Percentiles rank a stretch among this genome's conserved stretches.
These are phyloP conservation scores for Colletotrichum tamarilloi DNA, from an alignment of 2,329 filamentous ascomycete genomes.

Conservation along the genomic window DNA sequence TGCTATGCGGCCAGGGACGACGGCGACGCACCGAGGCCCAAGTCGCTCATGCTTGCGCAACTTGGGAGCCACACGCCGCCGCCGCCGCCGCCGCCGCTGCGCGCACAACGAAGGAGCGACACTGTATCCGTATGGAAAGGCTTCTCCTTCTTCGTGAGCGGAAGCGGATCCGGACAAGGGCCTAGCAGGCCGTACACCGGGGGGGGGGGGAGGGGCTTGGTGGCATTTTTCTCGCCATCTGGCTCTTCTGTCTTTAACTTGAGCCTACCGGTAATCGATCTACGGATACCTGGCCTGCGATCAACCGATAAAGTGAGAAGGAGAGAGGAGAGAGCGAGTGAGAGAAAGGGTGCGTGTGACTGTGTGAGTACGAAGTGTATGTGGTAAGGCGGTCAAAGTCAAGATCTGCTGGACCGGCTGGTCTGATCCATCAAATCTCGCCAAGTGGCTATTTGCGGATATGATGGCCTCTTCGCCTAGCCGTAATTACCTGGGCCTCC, in stretches of 20 bases:
- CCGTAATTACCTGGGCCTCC: slow-evolving; percentile 25
- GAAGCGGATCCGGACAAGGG: slow-evolving; percentile 3
- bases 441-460: slow-evolving; percentile 32
- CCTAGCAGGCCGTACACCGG: background rate
- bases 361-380: too few relatives aligned
- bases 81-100: slow-evolving; percentile 1
- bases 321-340: background rate
- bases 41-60: slow-evolving; percentile 33
- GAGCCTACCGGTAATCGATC: too few relatives aligned
- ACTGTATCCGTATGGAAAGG: background rate
- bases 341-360: background rate
- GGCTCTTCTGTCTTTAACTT: background rate
- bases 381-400: slow-evolving; percentile 15
- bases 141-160: background rate
- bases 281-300: too few relatives aligned
- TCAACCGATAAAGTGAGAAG: background rate
- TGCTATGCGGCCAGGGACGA: background rate
- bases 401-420: slow-evolving; percentile 22
- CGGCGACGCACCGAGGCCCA: slow-evolving; percentile 2
- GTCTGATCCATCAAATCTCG: slow-evolving; percentile 34
- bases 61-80: slow-evolving; percentile 5
- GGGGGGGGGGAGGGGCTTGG: background rate
- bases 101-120: background rate
- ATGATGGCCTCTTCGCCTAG: slow-evolving; percentile 26
- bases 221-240: background rate